phyloP scores from a whole-genome alignment of 75 land plant genomes.

The Selaginella tamariscina region DNA sequence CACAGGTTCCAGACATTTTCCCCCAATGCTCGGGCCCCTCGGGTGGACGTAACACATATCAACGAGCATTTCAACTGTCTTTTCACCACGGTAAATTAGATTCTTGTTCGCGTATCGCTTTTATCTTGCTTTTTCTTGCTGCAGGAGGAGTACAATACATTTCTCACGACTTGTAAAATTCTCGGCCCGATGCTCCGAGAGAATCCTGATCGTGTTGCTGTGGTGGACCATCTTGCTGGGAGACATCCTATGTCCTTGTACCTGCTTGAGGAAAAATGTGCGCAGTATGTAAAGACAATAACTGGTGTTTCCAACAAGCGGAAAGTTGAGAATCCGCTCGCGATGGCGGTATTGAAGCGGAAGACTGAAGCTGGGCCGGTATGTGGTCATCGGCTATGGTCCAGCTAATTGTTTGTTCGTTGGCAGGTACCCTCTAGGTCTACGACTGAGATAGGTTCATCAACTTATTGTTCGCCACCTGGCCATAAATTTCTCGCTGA shows the following conservation, averaged over 20 bases:
- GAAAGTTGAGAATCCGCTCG: constrained; percentile 3
- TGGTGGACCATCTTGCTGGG: constrained; percentile 4
- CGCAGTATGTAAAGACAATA: not conserved
- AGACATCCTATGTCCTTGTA: constrained; percentile 3
- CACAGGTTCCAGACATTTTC: constrained; percentile 3
- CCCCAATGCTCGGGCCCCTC: not conserved
- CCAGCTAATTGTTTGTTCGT: constrained; percentile 1
- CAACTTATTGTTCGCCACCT: not conserved
- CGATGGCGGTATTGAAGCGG: constrained; percentile 1
- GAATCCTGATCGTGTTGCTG: not conserved
- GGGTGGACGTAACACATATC: constrained; percentile 3
- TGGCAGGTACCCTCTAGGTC: not conserved
- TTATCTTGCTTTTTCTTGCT: not conserved
- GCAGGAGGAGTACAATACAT: constrained; percentile 3
- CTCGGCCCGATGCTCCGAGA: constrained; percentile 4
- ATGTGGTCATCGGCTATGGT: not conserved
- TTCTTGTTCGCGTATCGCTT: not conserved
- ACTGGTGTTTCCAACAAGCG: not conserved
- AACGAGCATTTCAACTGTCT: constrained; percentile 3
- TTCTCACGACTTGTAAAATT: constrained; percentile 2
- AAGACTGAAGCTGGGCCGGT: not conserved
- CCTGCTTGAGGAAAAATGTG: constrained; percentile 1
- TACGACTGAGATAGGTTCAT: not conserved
- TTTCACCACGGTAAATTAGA: constrained; percentile 1
- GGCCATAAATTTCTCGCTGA: not conserved